Base-by-base conservation (phyloP, 768 basidiomycete species). In the Leccinum boreale region DNA sequence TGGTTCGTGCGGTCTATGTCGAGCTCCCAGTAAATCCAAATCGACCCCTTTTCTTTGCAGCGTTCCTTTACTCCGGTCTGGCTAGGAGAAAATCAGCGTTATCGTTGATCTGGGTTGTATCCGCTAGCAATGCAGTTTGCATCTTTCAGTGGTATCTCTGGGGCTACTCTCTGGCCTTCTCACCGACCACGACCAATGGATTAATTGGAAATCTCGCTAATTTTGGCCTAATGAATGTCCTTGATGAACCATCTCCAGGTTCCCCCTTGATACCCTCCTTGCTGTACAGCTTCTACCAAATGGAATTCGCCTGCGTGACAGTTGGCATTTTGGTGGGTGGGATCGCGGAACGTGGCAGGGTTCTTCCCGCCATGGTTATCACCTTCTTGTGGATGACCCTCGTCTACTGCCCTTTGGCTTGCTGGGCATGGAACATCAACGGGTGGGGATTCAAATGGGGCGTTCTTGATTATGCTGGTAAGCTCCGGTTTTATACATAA, bases 391-490 rank as follows among this genome's bases (percentile, higher is more conserved):
- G 93, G 94, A 77, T 86, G 68, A 94, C 92, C 5, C 61, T 94
- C 52, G 92, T 94, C 17, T 94, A 94, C 71, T 92, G 89, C 65
- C 92, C 91, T 9, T 79, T 95, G 58, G 92, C 92, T 31, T 88
- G 81, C 70, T 94, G 92, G 90, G 81, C 82, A 3, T 95, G 92
- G 92, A 83, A 83, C 53, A 62, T 75, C 0, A 84, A 88, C 58
- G 93, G 94, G 2, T 97, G 94, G 94, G 87, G 81, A 7, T 88
- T 85, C 72, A 84, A 82, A 63, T 90, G 85, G 81, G 94, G 94
- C 15, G 89, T 90, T 26, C 77, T 92, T 47, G 92, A 96, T 70
- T 97, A 90, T 68, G 92, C 94, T 55, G 92, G 92, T 80, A 67
- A 66, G 77, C 10, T n/a, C 9, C 15, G 52, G 21, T 26, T 57